A percentile compares a stretch with the other conserved stretches of the same genome.
Conservation (phyloP, 306 rosid genomes). For the Cucumis cinereus region DNA sequence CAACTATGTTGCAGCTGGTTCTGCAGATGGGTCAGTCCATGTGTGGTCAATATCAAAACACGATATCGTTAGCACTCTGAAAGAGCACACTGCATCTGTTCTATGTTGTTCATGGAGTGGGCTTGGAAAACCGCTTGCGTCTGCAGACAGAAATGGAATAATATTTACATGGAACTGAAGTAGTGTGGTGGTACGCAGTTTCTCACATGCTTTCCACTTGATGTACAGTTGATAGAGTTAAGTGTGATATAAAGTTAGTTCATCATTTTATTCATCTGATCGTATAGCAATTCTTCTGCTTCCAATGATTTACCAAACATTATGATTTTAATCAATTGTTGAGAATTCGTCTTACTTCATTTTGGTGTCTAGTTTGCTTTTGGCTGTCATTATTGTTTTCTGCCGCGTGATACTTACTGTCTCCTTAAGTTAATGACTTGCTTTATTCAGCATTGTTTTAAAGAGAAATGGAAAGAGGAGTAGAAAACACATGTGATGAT, state of each 20-base stretch:
- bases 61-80: constrained; percentile 65
- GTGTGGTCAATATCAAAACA: constrained; percentile 73
- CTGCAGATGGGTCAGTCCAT: constrained; percentile 71
- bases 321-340: not conserved
- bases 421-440: not conserved
- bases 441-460: not conserved
- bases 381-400: not conserved
- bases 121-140: constrained; percentile 71
- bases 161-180: constrained; percentile 67
- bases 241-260: not conserved
- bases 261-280: not conserved
- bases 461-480: not conserved
- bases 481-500: not conserved
- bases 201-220: not conserved
- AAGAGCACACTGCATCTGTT: constrained; percentile 73
- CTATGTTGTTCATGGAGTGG: constrained; percentile 88
- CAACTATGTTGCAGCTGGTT: constrained; percentile 87
- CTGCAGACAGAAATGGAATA: constrained; percentile 82
- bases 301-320: not conserved
- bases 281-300: not conserved
- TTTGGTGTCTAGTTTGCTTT: not conserved
- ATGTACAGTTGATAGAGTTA: not conserved
- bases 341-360: not conserved
- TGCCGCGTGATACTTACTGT: not conserved
- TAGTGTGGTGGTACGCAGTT: not conserved